phyloP scores from a whole-genome alignment of 441 rosid genomes.

The Erodium chrysanthum region DNA sequence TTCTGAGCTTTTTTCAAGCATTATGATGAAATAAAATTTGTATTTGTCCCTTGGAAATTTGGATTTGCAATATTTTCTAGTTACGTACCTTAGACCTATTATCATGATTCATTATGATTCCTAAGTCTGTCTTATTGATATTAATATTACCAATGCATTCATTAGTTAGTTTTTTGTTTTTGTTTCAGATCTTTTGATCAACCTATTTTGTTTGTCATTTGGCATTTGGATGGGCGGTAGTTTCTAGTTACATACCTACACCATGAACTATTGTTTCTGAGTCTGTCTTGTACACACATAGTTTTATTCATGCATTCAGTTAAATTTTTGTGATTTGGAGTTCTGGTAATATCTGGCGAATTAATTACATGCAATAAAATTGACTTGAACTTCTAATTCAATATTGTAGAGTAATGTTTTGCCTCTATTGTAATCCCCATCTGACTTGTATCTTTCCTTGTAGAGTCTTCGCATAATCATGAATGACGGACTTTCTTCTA shows the following conservation, averaged over 20 bases:
- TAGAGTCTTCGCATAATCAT: slow-evolving; percentile 84
- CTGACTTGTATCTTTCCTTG: slow-evolving; percentile 27
- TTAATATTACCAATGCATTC: not conserved
- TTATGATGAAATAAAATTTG: not conserved
- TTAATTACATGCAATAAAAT: not conserved
- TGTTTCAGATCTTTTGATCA: not conserved
- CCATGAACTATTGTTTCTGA: not conserved
- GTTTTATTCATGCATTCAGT: not conserved
- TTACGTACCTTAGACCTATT: not conserved
- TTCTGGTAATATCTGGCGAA: not conserved
- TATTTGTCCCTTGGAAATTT: not conserved
- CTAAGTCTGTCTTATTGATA: not conserved
- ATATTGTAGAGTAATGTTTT: not conserved
- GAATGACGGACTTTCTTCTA: slow-evolving; percentile 83
- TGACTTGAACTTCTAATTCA: not conserved
- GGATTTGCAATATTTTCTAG: not conserved
- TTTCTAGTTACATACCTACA: not conserved
- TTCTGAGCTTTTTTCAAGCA: not conserved
- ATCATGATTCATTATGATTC: not conserved
- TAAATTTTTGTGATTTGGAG: slow-evolving; percentile 1
- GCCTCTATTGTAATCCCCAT: slow-evolving; percentile 14
- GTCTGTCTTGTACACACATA: not conserved
- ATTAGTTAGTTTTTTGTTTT: not conserved
- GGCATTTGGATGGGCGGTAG: not conserved
- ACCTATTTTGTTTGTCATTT: not conserved